Evolutionary conservation across 192 early-diverging fungal species (phyloP).

Genomic region (Coemansia sp.): DNA sequence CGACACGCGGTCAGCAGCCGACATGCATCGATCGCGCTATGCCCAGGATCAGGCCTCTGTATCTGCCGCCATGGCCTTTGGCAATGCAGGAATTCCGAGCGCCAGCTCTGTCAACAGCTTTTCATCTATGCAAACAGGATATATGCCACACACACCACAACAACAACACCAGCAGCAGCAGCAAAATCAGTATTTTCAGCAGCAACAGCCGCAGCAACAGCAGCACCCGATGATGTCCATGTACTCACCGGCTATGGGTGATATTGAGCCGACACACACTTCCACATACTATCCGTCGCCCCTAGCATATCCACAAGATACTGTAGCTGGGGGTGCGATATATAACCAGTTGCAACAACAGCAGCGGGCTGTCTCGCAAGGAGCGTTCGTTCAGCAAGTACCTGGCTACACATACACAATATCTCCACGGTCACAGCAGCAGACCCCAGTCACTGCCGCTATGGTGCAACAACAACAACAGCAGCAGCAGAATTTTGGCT

Average conservation of each 20-base stretch:
- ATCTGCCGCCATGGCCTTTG: too few relatives aligned
- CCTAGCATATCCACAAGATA: conserved; percentile 12
- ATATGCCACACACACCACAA: conserved; percentile 16
- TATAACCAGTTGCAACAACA: conserved; percentile 19
- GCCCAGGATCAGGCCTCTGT: conserved; percentile 5
- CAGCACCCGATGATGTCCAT: conserved; percentile 24
- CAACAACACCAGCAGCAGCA: conserved; percentile 5
- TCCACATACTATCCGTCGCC: conserved; percentile 43
- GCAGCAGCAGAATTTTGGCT: conserved; percentile 28
- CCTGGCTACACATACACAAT: conserved; percentile 36
- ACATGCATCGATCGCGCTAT: conserved; percentile 11
- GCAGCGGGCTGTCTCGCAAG: conserved; percentile 14
- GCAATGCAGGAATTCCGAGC: background rate
- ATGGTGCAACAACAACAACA: conserved; percentile 12
- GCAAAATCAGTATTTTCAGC: conserved; percentile 7
- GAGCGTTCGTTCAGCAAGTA: conserved; percentile 11
- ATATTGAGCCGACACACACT: conserved; percentile 14
- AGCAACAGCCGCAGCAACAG: conserved; percentile 14
- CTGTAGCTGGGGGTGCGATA: background rate
- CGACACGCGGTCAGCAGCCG: background rate
- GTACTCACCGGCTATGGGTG: conserved; percentile 39
- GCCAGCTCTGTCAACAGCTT: background rate
- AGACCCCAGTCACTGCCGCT: conserved; percentile 2
- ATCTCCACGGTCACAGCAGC: conserved; percentile 21
- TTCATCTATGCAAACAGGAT: conserved; percentile 11